A percentile compares a stretch with the other conserved stretches of the same genome.
These are phyloP conservation scores for Hyphopichia khmerensis DNA, from an alignment of 1,139 yeast genomes.

Conservation along the genomic window DNA sequence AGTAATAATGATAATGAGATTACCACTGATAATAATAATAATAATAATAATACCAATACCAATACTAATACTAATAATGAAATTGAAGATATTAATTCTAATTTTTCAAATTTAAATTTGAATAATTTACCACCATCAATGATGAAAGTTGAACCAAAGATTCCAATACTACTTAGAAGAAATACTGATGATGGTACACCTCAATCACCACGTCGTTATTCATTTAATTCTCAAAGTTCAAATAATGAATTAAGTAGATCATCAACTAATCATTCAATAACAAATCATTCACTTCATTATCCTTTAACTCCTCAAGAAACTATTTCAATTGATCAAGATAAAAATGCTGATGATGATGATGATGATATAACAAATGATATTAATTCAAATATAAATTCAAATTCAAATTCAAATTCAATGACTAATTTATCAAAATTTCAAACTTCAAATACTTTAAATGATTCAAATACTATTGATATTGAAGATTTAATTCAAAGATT, in stretches of 20 bases:
- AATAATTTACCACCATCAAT: conserved; percentile 59
- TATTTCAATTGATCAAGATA: neutral
- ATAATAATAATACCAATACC: too few species aligned
- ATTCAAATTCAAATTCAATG: neutral
- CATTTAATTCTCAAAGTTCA: conserved; percentile 6
- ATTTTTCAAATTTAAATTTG: conserved; percentile 7
- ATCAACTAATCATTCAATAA: conserved; percentile 36
- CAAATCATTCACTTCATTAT: conserved; percentile 14
- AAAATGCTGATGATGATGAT: conserved; percentile 1
- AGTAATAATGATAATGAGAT: neutral
- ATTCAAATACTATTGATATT: conserved; percentile 51
- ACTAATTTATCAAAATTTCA: neutral
- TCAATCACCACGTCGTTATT: conserved; percentile 3
- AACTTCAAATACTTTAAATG: neutral
- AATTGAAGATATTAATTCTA: neutral
- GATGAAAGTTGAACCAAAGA: conserved; percentile 65
- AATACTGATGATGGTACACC: conserved; percentile 32
- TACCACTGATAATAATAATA: too few species aligned
- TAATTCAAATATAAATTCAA: too few species aligned
- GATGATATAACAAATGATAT: neutral
- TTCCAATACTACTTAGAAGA: conserved; percentile 57
- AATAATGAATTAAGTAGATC: conserved; percentile 20
- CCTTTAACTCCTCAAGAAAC: conserved; percentile 25
- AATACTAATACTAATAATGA: neutral
- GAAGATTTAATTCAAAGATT: conserved; percentile 88